Evolutionary conservation across 208 protist genomes (phyloP).

Genomic region (Trypanosomatidae sp.): DNA sequence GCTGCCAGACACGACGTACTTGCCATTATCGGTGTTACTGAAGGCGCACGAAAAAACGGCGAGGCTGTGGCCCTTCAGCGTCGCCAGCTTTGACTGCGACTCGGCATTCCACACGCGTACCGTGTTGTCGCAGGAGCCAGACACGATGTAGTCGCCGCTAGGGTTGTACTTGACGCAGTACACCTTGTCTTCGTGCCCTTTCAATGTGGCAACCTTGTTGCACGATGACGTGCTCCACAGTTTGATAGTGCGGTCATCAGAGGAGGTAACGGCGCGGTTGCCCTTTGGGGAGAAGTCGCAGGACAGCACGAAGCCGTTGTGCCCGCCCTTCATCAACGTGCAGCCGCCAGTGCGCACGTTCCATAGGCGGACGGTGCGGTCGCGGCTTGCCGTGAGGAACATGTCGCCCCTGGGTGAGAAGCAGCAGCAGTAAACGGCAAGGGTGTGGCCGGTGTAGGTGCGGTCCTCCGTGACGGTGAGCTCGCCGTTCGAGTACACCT

Average conservation of each 20-base stretch:
- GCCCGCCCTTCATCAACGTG: conserved; percentile 81
- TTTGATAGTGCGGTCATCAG: conserved; percentile 78
- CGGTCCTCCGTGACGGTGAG: conserved; percentile 48
- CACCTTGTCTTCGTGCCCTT: conserved; percentile 95
- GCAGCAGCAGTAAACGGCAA: conserved; percentile 83
- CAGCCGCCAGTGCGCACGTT: conserved; percentile 55
- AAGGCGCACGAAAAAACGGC: conserved; percentile 88
- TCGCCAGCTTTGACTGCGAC: conserved; percentile 51
- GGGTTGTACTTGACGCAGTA: conserved; percentile 88
- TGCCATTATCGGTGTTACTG: conserved; percentile 67
- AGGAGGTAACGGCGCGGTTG: conserved; percentile 75
- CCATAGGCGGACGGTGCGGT: conserved; percentile 82
- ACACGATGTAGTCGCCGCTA: conserved; percentile 91
- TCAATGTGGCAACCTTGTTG: conserved; percentile 81
- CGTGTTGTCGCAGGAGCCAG: conserved; percentile 75
- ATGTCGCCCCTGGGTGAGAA: conserved; percentile 75
- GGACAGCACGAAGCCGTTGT: conserved; percentile 88
- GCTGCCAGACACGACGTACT: conserved; percentile 76
- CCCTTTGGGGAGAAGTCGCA: conserved; percentile 89
- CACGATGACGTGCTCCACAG: conserved; percentile 76
- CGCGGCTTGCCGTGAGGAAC: conserved; percentile 79
- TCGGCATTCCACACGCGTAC: conserved; percentile 85
- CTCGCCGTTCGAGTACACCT: conserved; percentile 65
- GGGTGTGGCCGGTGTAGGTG: conserved; percentile 63
- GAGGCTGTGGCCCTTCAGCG: conserved; percentile 67